Evolutionary conservation across 345 rosid species (phyloP), one percentile per base, ranked within the genome.

Genomic region (Pistacia atlantica): DNA sequence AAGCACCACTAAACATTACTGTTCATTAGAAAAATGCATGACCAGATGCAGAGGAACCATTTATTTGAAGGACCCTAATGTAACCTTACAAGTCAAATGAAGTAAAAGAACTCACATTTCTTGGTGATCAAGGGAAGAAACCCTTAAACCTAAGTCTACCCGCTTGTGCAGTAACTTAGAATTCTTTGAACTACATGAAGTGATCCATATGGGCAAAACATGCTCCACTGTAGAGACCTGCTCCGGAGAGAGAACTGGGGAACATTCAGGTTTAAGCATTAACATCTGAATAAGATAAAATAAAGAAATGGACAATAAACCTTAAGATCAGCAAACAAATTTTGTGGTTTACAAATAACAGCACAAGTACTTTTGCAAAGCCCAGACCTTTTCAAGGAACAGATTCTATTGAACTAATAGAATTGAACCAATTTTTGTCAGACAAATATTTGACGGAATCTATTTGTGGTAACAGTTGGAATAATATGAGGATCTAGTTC

Each of bases 151-250:
- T 76, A 95, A 77, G 45, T 83, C 78, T 57, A 95, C 86, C 28
- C 62, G 81, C 51, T 5, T 74, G 74, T 88, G 87, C 78, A 89
- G 81, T 25, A 60, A 51, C 77, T 86, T 86, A 46, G 73, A 71
- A 22, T 77, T 69, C 76, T 79, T 85, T 37, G 79, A 84, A 59
- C 74, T 80, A 85, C 83, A 74, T 65, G 86, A 78, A 78, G 83
- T 82, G 38, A 79, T 78, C 91, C 91, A 84, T 22, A 80, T 9
- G n/a, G 95, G 98, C 78, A 90, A 80, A 77, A 95, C 86, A 79
- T 88, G 82, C 82, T 92, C 98, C 85, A 87, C 83, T 52, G 76
- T 77, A 31, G 97, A 88, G 77, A 91, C 95, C 89, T 87, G 93
- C 71, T 88, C 87, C 66, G 97, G 91, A 58, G 93, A 90, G 79